Conservation (phyloP, 2,329 filamentous ascomycete species). For the Harringtonia lauricola region DNA sequence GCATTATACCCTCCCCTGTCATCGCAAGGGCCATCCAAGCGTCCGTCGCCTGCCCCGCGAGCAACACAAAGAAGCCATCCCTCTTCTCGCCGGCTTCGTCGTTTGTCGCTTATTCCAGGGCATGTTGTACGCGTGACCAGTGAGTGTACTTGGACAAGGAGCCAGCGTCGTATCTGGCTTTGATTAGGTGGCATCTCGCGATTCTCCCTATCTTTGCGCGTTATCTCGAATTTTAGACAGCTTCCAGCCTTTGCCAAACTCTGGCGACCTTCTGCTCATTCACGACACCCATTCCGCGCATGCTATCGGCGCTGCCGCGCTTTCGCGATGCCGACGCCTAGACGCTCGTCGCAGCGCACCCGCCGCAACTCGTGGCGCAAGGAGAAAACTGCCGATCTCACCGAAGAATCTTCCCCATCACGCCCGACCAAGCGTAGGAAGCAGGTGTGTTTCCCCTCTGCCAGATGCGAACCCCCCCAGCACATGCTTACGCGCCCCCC, state of each 20-base stretch:
- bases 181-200: neutral
- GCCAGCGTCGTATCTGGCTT: neutral
- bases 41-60: slow-evolving; percentile 3
- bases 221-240: neutral
- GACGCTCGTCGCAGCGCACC: slow-evolving; percentile 20
- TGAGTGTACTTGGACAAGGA: neutral
- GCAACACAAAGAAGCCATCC: neutral
- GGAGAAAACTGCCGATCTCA: slow-evolving; percentile 16
- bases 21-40: slow-evolving; percentile 6
- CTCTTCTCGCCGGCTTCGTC: neutral
- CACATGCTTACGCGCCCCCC: neutral
- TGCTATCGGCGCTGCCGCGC: neutral
- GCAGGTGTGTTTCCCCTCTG: slow-evolving; percentile 30
- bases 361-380: slow-evolving; percentile 20
- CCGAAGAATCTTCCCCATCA: slow-evolving; percentile 45
- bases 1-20: slow-evolving; percentile 2
- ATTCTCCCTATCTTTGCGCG: neutral
- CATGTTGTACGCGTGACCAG: neutral
- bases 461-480: too few relatives aligned
- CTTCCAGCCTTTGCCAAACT: neutral
- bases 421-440: slow-evolving; percentile 54
- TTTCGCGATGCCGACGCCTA: slow-evolving; percentile 18
- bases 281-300: neutral
- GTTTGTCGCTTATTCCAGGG: neutral
- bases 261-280: slow-evolving; percentile 2